phyloP scores from a whole-genome alignment of 2,329 filamentous ascomycete species.

The Pyricularia sp. region DNA sequence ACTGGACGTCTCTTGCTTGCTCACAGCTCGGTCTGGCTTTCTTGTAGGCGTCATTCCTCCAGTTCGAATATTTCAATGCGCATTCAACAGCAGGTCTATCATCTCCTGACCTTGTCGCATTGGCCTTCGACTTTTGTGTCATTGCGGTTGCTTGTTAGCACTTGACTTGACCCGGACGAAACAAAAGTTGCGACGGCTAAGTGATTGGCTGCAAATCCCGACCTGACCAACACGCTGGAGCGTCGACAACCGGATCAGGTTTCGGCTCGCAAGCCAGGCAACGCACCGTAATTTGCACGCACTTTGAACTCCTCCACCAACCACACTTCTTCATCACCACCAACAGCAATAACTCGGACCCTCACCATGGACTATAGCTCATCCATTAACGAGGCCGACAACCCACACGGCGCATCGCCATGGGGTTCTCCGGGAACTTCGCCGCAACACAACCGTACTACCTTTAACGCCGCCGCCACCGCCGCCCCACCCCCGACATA shows the following conservation, averaged over 20 bases:
- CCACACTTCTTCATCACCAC: neutral
- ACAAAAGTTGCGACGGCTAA: neutral
- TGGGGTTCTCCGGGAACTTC: constrained; percentile 43
- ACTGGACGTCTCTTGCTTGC: neutral
- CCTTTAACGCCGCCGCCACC: constrained; percentile 25
- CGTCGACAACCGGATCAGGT: neutral
- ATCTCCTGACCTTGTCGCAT: neutral
- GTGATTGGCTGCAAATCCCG: neutral
- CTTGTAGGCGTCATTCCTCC: neutral
- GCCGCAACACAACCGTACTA: constrained; percentile 30
- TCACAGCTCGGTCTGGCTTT: neutral
- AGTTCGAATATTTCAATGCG: neutral
- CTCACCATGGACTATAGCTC: constrained; percentile 44
- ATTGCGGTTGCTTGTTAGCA: neutral
- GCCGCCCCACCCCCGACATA: constrained; percentile 26
- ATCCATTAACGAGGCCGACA: constrained; percentile 40
- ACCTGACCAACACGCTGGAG: neutral
- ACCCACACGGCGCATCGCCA: constrained; percentile 37
- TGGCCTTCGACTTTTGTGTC: neutral
- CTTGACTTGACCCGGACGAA: neutral
- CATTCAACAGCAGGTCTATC: neutral
- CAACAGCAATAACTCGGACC: neutral
- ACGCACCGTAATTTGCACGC: constrained; percentile 7
- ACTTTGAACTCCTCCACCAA: constrained; percentile 10
- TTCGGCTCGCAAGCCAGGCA: neutral